Evolutionary conservation across 805 yeast species (phyloP), one percentile per base, ranked within the genome.

Genomic region (Sungouiella thailandica): DNA sequence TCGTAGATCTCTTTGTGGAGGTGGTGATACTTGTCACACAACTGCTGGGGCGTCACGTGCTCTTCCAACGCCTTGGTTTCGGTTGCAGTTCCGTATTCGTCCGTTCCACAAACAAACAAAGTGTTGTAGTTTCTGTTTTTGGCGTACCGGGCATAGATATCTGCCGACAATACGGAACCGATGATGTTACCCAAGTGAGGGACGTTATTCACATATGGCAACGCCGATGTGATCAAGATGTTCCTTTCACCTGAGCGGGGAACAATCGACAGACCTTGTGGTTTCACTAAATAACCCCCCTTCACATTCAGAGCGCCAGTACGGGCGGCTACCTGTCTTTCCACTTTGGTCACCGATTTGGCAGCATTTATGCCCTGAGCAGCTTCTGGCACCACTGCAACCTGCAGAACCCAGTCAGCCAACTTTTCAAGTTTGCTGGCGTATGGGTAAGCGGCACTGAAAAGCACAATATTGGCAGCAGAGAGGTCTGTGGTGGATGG

Each of bases 1-100:
- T 93, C 84, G 65, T 93, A 93, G 32, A 93, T 93, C 29, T 84
- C 85, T 41, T 80, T 73, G 60, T 93, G 99, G 46, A 93, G 72
- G 39, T 73, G 71, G 60, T 87, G 83, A 62, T 86, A 93, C 60
- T 90, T 93, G 60, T 83, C 87, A 72, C 97, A 93, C 49, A 93
- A 70, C 57, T 87, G 82, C 50, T 76, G 69, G 31, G 99, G 98
- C 3, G 95, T 74, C 40, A 85, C 83, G 26, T 83, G 80, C 55
- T 93, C 98, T 58, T 90, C 97, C 32, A 93, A 65, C 8, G 98
- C 98, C 65, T 90, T 93, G 18, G 98, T 93, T 62, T 93, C 99
- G 11, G 98, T 93, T 29, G 99, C 99, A 37, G 99, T 93, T 58
- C 99, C 99, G 58, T 93, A 93, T 65, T 93, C 99, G 58, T 93